Evolutionary conservation across 371 early-diverging fungal genomes (phyloP).

Genomic region (Actinomortierella wolfii): DNA sequence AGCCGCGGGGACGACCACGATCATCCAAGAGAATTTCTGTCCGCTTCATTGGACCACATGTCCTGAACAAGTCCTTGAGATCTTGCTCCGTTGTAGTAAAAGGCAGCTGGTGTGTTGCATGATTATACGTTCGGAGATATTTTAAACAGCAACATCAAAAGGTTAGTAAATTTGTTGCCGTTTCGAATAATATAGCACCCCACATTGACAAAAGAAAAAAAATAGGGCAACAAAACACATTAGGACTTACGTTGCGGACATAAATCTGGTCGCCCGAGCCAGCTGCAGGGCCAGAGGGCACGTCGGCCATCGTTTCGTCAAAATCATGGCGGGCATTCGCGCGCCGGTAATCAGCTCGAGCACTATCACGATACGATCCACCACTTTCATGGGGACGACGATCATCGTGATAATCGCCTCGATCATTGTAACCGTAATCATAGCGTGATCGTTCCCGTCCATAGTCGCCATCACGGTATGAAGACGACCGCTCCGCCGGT

Average conservation of each 20-base stretch:
- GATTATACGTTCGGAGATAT: background rate
- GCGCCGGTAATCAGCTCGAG: constrained; percentile 15
- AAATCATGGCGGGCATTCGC: constrained; percentile 8
- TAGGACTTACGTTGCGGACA: constrained; percentile 57
- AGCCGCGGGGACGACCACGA: constrained; percentile 62
- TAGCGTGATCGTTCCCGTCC: background rate
- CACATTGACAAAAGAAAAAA: background rate
- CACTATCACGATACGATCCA: background rate
- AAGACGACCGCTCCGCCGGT: constrained; percentile 20
- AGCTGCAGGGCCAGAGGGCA: constrained; percentile 43
- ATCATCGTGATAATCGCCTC: too few species aligned
- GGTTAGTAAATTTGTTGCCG: too few species aligned
- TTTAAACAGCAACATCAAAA: constrained; percentile 1
- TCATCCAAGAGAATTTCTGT: constrained; percentile 56
- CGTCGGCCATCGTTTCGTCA: constrained; percentile 15
- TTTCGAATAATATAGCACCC: too few species aligned
- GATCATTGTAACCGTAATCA: too few species aligned
- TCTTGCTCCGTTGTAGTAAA: constrained; percentile 71
- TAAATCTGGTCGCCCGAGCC: constrained; percentile 55
- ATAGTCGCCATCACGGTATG: constrained; percentile 11
- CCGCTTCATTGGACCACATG: constrained; percentile 57
- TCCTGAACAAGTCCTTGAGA: constrained; percentile 67
- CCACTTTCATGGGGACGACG: background rate
- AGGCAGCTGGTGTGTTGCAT: constrained; percentile 51
- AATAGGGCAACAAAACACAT: background rate